Evolutionary conservation across 1,139 yeast species (phyloP).

Genomic region (Hansenula lynferdii): DNA sequence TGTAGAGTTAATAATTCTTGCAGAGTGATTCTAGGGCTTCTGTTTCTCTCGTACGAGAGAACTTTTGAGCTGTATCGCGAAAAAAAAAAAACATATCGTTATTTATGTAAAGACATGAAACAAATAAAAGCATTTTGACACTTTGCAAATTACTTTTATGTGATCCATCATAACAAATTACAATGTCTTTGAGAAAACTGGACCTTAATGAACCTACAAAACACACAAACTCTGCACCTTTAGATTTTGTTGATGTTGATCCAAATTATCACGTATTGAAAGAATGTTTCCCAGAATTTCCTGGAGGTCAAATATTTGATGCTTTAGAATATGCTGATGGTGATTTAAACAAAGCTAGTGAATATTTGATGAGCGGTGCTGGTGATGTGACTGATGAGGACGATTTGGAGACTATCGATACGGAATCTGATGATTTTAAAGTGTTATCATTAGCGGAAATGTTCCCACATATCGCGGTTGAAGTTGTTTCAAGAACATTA

Average conservation of each 20-base stretch:
- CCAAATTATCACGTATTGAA: background rate
- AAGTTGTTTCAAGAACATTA: background rate
- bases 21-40: no score
- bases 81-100: no score
- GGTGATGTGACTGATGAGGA: background rate
- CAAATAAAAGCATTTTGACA: no score
- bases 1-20: no score
- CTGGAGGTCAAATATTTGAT: background rate
- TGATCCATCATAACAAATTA: no score
- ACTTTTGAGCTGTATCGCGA: no score
- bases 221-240: background rate
- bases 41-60: no score
- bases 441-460: conserved; percentile 1
- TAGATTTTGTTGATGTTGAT: conserved; percentile 1
- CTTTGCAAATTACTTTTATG: no score
- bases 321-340: background rate
- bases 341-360: conserved; percentile 1
- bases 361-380: background rate
- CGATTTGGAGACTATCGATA: background rate
- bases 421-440: background rate
- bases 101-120: no score
- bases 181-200: background rate
- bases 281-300: background rate
- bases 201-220: background rate
- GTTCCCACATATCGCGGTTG: conserved; percentile 3